Base-by-base conservation (phyloP, 2,329 filamentous ascomycete genomes). In the Aspergillus unguis region DNA sequence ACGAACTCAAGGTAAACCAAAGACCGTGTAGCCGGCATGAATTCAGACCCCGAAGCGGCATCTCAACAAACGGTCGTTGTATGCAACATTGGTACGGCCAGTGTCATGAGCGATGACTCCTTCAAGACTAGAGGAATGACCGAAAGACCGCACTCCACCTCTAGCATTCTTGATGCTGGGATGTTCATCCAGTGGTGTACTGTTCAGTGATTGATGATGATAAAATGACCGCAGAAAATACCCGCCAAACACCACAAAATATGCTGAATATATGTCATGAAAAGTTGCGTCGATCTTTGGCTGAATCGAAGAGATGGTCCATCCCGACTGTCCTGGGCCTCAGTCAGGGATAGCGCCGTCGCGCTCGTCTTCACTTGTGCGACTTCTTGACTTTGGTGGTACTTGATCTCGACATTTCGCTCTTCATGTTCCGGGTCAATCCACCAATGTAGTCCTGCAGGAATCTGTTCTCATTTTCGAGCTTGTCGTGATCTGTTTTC, bases 371-470 rank as follows among this genome's bases (percentile, higher is more conserved):
- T 69, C 17, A 73, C 61, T 72, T 73, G 51, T 71, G 66, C 41
- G 65, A 66, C 58, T 73, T 74, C 63, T 80, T 83, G 58, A 71
- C 71, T 64, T 81, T 81, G 33, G 74, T 81, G 33, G 74, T 73
- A 48, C 78, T 77, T 50, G 75, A 75, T 33, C 78, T 73, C 3
- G 77, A 73, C 47, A 85, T 78, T 65, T 84, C 84, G 62, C 77
- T 80, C 61, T 74, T 76, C 75, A 79, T 77, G 50, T 82, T 85
- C 64, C 90, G 89, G 83, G 96, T 97, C 50, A 97, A 80, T 67
- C 96, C 92, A 59, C 92, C 92, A 65, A 97, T 97, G 70, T 97
- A 97, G 71, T 96, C 96, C 72, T 97, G 92, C 44, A 99, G 76
- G 67, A 97, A 96, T 66, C 91, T 92, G 80, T 99, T 99, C 71